These are phyloP conservation scores for Macrophomina pseudophaseolina DNA, from an alignment of 2,329 filamentous ascomycete genomes.

Conservation along the genomic window DNA sequence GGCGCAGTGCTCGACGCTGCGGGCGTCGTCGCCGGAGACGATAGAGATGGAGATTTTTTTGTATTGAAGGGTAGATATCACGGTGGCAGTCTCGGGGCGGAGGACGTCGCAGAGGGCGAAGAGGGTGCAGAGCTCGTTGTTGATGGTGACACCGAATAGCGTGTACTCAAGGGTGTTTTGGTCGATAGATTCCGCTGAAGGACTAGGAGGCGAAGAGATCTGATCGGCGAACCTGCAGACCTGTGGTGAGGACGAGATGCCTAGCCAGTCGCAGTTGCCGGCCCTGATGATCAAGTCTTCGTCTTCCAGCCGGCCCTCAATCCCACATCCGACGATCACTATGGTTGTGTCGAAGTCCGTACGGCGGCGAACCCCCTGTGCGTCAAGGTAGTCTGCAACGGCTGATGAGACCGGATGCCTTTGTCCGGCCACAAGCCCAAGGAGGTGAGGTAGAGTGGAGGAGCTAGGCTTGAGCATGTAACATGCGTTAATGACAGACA, in stretches of 20 bases:
- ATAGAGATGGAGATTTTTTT: constrained; percentile 60
- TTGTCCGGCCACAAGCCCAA: constrained; percentile 48
- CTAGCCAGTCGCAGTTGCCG: constrained; percentile 44
- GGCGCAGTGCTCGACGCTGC: constrained; percentile 57
- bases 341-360: constrained; percentile 32
- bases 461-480: constrained; percentile 21
- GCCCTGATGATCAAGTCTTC: constrained; percentile 42
- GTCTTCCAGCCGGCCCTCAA: constrained; percentile 44
- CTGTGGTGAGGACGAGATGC: not conserved
- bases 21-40: constrained; percentile 61
- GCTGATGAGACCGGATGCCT: constrained; percentile 24
- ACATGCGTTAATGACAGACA: constrained; percentile 43
- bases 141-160: constrained; percentile 52
- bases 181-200: not conserved
- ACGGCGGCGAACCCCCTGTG: not conserved
- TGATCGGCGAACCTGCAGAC: not conserved
- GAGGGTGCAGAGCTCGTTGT: constrained; percentile 49
- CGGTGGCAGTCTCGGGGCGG: constrained; percentile 56
- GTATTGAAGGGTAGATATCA: constrained; percentile 56
- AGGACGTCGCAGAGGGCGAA: constrained; percentile 58
- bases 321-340: constrained; percentile 50
- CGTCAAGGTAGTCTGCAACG: not conserved
- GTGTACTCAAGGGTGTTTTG: constrained; percentile 6
- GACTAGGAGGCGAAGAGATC: constrained; percentile 1
- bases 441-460: constrained; percentile 33